Base-by-base conservation (phyloP, 352 stramenopile species). In the Phytophthora hybrid region DNA sequence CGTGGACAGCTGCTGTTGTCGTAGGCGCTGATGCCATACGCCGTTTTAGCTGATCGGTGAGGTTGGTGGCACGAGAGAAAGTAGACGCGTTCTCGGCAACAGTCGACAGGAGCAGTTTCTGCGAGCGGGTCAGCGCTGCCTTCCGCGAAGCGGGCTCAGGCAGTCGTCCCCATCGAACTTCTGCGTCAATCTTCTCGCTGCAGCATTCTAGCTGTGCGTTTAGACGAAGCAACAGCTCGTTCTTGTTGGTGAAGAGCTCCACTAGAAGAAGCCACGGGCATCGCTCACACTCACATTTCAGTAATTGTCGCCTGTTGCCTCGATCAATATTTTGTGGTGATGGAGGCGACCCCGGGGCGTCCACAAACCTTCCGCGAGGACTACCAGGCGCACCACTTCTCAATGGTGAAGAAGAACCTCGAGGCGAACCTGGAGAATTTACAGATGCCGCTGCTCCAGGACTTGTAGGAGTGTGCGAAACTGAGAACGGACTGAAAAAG, bases 181-280 rank as follows among this genome's bases (percentile, higher is more conserved):
- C 81, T 65, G 83, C 77, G 31, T 91, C 84, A 57, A 95, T 91
- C 60, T 93, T 95, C 49, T 91, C 84, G 52, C 83, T 88, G 44
- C 85, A 95, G 26, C 75, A 87, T 56, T 93, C 83, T 13, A 95
- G 63, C 63, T 91, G 83, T 3, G 84, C 77, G 61, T 90, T 90
- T 14, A 95, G 63, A 5, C 87, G 83, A 58, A 91, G 68, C n/a
- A 95, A 63, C 26, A 95, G 70, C 55, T 95, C 87, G 51, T 95
- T 79, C 62, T 85, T 92, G 55, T 92, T 77, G 0, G 78, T 77
- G 47, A 95, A 92, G 46, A 93, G 74, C 58, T 92, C 85, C 56
- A 95, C 56, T 8, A 93, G 74, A 5, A 93, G 64, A 47, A 93
- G 51, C 89, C 89, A 95, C 21, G 89, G 89, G 63, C 89, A 95